These are phyloP conservation scores for Suhomyces tanzawaensis DNA, from an alignment of 805 yeast genomes.

Conservation along the genomic window DNA sequence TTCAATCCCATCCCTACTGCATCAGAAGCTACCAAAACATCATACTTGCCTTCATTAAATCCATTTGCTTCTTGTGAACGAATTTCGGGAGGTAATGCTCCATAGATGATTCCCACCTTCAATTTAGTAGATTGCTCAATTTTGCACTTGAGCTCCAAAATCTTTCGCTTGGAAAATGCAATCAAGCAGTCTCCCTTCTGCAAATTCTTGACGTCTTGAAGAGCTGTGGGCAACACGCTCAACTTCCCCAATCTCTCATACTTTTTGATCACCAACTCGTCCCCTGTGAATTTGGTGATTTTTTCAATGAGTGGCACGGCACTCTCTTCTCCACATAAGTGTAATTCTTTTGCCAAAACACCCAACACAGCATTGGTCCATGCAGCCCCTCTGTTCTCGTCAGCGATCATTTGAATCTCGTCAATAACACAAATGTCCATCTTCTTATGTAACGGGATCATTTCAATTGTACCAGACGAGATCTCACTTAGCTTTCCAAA, in stretches of 20 bases:
- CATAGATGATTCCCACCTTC: constrained; percentile 87
- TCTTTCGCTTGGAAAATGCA: constrained; percentile 74
- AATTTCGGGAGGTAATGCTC: constrained; percentile 94
- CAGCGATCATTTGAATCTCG: constrained; percentile 94
- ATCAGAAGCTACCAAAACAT: constrained; percentile 90
- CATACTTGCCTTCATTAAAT: constrained; percentile 77
- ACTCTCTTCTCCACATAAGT: constrained; percentile 90
- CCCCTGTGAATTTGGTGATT: constrained; percentile 72
- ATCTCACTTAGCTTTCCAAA: constrained; percentile 71
- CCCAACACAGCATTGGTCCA: constrained; percentile 94
- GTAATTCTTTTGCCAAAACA: constrained; percentile 79
- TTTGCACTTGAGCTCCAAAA: constrained; percentile 62
- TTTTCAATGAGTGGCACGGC: constrained; percentile 65
- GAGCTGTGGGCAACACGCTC: constrained; percentile 44
- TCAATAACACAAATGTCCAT: constrained; percentile 90
- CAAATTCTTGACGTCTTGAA: constrained; percentile 39
- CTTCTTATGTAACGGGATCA: constrained; percentile 67
- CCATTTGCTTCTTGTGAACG: constrained; percentile 77
- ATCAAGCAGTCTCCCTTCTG: constrained; percentile 84
- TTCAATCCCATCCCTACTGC: constrained; percentile 98
- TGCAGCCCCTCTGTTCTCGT: constrained; percentile 78
- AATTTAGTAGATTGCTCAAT: constrained; percentile 63
- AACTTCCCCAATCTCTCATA: constrained; percentile 78
- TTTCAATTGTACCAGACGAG: constrained; percentile 89
- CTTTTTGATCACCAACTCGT: constrained; percentile 63